Evolutionary conservation across 2,329 filamentous ascomycete species (phyloP).

Genomic region (Thelonectria rubi): DNA sequence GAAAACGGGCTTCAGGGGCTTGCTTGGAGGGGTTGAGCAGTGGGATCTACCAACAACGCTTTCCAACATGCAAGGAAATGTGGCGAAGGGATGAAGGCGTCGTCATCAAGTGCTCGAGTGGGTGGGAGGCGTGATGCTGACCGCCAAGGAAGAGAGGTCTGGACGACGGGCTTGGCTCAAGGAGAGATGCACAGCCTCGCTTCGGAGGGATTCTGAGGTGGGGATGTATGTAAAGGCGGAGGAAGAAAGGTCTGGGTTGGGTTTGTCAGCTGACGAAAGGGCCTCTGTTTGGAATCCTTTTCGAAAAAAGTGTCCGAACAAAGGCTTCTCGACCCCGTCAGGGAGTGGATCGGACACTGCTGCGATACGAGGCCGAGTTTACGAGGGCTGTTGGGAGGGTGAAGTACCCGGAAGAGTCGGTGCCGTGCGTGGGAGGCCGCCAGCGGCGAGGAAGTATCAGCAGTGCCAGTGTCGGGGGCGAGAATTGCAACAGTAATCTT

Average conservation of each 20-base stretch:
- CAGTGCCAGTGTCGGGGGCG: too few relatives aligned
- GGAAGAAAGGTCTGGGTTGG: background rate
- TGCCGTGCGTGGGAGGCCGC: too few relatives aligned
- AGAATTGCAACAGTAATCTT: too few relatives aligned
- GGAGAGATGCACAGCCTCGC: too few relatives aligned
- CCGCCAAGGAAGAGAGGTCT: background rate
- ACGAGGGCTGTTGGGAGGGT: background rate
- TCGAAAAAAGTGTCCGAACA: background rate
- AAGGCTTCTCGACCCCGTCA: background rate
- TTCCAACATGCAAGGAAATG: too few relatives aligned
- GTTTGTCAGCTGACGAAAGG: conserved; percentile 20
- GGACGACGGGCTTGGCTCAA: background rate
- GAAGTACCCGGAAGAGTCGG: too few relatives aligned
- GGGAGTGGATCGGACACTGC: background rate
- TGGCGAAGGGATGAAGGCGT: background rate
- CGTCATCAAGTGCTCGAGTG: background rate
- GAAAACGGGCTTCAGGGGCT: background rate
- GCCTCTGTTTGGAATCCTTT: background rate
- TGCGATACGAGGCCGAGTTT: background rate
- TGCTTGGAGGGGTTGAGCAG: background rate
- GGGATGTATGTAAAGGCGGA: background rate
- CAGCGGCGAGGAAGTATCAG: too few relatives aligned
- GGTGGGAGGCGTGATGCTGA: background rate
- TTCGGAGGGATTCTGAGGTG: background rate
- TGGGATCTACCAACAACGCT: too few relatives aligned